These are phyloP conservation scores for Dalechampia spathulata DNA, from an alignment of 441 rosid genomes.

Conservation along the genomic window DNA sequence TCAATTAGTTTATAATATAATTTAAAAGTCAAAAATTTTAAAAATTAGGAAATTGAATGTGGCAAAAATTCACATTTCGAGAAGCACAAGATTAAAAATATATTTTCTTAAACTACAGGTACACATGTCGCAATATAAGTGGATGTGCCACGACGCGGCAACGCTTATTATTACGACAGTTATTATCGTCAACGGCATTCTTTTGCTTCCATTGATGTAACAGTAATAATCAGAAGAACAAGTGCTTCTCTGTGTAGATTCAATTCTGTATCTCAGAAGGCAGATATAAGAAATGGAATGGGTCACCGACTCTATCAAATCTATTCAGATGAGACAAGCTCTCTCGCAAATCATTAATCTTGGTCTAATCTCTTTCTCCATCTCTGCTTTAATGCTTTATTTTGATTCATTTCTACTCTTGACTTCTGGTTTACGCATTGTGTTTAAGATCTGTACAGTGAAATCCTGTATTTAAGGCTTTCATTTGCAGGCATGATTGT, in stretches of 20 bases:
- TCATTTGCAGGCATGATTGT: conserved; percentile 50
- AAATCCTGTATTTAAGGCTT: not conserved
- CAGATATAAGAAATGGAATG: conserved; percentile 1
- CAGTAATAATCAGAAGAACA: too few species aligned
- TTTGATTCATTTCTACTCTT: not conserved
- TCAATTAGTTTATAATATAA: too few species aligned
- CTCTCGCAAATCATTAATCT: conserved; percentile 13
- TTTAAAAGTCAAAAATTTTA: too few species aligned
- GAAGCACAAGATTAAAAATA: not conserved
- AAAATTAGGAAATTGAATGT: too few species aligned
- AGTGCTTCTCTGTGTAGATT: too few species aligned
- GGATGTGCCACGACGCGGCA: not conserved
- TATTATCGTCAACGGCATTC: too few species aligned
- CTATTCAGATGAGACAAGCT: conserved; percentile 15
- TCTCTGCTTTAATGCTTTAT: not conserved
- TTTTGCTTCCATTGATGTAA: too few species aligned
- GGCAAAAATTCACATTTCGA: too few species aligned
- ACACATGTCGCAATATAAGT: not conserved
- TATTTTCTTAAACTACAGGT: not conserved
- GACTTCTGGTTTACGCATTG: not conserved
- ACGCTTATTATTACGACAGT: not conserved
- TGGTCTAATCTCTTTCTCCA: not conserved
- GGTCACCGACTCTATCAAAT: conserved; percentile 13
- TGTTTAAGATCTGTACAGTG: not conserved
- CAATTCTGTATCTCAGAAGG: not conserved